Evolutionary conservation across 768 basidiomycete species (phyloP).

Genomic region (Phylloporus sp.): DNA sequence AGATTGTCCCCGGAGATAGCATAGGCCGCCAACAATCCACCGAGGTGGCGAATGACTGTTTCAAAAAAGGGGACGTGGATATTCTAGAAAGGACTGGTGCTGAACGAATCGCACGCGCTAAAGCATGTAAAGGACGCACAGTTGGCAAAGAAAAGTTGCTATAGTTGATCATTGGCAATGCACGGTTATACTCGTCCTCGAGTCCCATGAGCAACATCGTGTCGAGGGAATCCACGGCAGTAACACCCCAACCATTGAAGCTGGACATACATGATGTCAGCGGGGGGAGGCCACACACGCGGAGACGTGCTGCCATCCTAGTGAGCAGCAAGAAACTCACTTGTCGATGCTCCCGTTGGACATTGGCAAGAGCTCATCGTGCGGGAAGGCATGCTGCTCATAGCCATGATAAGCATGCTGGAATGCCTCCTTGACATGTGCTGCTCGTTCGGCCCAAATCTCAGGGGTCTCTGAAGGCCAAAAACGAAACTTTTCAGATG

Average conservation of each 20-base stretch:
- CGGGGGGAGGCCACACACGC: neutral
- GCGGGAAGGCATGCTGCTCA: slow-evolving; percentile 52
- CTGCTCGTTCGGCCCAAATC: slow-evolving; percentile 51
- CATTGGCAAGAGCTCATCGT: slow-evolving; percentile 60
- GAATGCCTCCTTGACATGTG: slow-evolving; percentile 58
- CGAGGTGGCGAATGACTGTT: slow-evolving; percentile 86
- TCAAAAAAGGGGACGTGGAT: slow-evolving; percentile 61
- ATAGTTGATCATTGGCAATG: slow-evolving; percentile 47
- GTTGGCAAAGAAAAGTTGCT: slow-evolving; percentile 45
- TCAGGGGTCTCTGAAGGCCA: slow-evolving; percentile 15
- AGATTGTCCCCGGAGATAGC: slow-evolving; percentile 64
- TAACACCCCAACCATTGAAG: slow-evolving; percentile 79
- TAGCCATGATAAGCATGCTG: slow-evolving; percentile 66
- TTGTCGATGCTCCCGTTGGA: slow-evolving; percentile 44
- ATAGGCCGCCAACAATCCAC: slow-evolving; percentile 80
- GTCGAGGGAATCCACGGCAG: slow-evolving; percentile 77
- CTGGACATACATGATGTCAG: slow-evolving; percentile 32
- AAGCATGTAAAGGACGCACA: slow-evolving; percentile 30
- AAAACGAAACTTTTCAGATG: neutral
- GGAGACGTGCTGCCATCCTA: no score
- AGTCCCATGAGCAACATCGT: slow-evolving; percentile 82
- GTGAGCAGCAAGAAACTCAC: slow-evolving; percentile 55
- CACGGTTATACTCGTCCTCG: slow-evolving; percentile 62
- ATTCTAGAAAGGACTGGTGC: slow-evolving; percentile 14
- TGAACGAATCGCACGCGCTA: neutral